Base-by-base conservation (phyloP, 2,329 filamentous ascomycete genomes). In the Trichophyton schoenleinii region DNA sequence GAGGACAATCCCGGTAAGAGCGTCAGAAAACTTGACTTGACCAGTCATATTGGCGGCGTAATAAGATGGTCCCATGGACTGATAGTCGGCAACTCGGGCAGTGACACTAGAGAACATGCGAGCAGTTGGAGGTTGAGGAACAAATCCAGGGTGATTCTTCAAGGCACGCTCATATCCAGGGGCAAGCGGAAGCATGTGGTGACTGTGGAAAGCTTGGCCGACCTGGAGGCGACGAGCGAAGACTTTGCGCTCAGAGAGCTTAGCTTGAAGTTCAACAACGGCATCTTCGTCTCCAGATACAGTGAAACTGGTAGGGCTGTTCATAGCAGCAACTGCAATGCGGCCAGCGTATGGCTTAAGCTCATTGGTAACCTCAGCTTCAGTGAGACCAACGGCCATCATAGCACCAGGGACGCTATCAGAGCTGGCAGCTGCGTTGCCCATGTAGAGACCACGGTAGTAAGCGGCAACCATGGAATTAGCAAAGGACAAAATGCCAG, bases 401-500 rank as follows among this genome's bases (percentile, higher is more conserved):
- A 63, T 63, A 52, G 61, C 61, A 25, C 61, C 61, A 18, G 36
- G 48, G 13, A 46, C 36, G 41, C 57, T 55, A 41, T 60, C 53
- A n/a, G 38, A 13, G 49, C 61, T 58, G 9, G 38, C 59, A 11
- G 53, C 60, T 4, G 31, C 60, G 11, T 61, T 61, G 20, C 38
- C 49, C 49, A 57, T 61, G 34, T 57, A 61, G 13, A 57, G 53
- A 61, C 60, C 60, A 46, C 60, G 60, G 60, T 61, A 58, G 41
- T 61, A 61, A 25, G 60, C 60, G 36, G 58, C 58, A n/a, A 59
- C 42, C 58, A 59, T 59, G 25, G 83, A 80, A 46, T 60, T 60
- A 22, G 60, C 38, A 41, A 60, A 60, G 4, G 72, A 70, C 2
- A 77, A 61, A 0, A 76, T 69, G n/a, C 73, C 74, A 2, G 73